Conservation (phyloP, 176 grass and related monocot species). For the Tillandsia fasciculata region DNA sequence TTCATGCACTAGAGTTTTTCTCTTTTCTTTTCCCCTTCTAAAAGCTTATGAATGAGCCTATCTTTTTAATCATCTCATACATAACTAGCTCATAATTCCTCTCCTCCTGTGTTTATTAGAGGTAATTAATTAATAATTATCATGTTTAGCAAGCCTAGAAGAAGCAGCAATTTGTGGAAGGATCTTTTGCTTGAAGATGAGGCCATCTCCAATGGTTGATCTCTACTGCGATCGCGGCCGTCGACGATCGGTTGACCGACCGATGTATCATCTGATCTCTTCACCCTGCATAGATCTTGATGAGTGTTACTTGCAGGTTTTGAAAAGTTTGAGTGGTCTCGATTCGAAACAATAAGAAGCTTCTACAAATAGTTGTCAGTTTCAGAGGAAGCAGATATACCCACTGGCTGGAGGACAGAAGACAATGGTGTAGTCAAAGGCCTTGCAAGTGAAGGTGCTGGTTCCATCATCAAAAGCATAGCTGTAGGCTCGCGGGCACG, state of each 20-base stretch:
- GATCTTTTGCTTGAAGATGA: not conserved
- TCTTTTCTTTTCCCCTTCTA: no score
- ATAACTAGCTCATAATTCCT: no score
- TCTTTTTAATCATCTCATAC: no score
- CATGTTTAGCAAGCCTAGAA: not conserved
- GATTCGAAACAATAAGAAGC: not conserved
- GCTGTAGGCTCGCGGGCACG: slow-evolving; percentile 81
- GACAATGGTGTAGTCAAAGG: slow-evolving; percentile 63
- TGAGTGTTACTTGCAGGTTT: not conserved
- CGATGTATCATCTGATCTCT: slow-evolving; percentile 14
- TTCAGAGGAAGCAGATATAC: not conserved
- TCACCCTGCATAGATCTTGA: slow-evolving; percentile 22
- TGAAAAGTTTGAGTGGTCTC: not conserved
- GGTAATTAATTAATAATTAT: no score
- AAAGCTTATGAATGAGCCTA: no score
- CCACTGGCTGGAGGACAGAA: slow-evolving; percentile 61
- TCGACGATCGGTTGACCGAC: slow-evolving; percentile 18
- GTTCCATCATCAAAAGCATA: slow-evolving; percentile 75
- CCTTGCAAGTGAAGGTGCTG: slow-evolving; percentile 80
- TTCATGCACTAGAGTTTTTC: no score
- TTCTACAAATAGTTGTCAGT: not conserved
- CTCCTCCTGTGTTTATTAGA: no score
- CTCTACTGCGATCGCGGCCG: not conserved
- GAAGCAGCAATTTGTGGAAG: not conserved
- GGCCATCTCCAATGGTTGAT: not conserved